Evolutionary conservation across 768 basidiomycete species (phyloP).

Genomic region (Hortiboletus campestris): DNA sequence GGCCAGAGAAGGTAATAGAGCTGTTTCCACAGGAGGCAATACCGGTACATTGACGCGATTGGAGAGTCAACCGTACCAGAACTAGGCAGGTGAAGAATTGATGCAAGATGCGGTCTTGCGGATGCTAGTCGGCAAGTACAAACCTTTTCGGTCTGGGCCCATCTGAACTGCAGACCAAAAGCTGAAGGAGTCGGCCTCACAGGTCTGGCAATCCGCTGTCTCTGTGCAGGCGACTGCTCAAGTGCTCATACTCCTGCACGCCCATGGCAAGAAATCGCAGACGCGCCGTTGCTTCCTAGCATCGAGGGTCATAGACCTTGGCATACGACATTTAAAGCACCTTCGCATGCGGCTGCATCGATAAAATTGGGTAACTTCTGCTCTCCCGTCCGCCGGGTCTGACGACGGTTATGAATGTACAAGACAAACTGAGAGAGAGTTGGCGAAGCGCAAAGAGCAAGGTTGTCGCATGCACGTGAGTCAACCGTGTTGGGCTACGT

Average conservation of each 20-base stretch:
- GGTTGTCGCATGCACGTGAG: constrained; percentile 65
- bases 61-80: constrained; percentile 47
- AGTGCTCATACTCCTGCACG: constrained; percentile 1
- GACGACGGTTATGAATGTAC: constrained; percentile 37
- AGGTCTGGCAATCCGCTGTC: constrained; percentile 24
- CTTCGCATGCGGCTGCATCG: constrained; percentile 51
- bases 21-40: constrained; percentile 5
- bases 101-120: constrained; percentile 68
- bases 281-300: constrained; percentile 53
- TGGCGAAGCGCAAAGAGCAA: constrained; percentile 48
- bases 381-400: constrained; percentile 12
- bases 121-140: constrained; percentile 87
- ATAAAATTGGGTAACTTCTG: constrained; percentile 48
- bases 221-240: neutral
- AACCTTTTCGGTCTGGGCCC: constrained; percentile 64
- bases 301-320: constrained; percentile 61
- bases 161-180: constrained; percentile 67
- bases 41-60: constrained; percentile 27
- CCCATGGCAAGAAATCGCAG: constrained; percentile 25
- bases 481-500: constrained; percentile 72
- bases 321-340: constrained; percentile 65
- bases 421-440: constrained; percentile 46
- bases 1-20: constrained; percentile 31
- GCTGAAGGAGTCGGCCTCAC: constrained; percentile 49
- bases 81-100: constrained; percentile 80